These are phyloP conservation scores for Scheffersomyces lignosus DNA, from an alignment of 805 yeast species.

Conservation along the genomic window DNA sequence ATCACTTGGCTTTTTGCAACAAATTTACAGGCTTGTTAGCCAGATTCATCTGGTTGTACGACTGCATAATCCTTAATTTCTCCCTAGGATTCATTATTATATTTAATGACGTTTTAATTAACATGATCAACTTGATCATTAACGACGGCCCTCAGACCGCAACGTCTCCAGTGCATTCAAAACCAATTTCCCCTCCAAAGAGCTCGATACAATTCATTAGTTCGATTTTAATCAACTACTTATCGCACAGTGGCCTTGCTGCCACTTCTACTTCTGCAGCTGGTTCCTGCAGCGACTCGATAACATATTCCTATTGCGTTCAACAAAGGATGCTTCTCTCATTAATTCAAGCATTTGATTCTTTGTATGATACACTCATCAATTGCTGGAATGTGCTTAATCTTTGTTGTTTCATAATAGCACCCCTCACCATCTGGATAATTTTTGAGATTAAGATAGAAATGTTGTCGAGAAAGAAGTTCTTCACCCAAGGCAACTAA, in stretches of 20 bases:
- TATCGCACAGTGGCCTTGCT: slow-evolving; percentile 11
- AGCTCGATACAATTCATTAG: slow-evolving; percentile 15
- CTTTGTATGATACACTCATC: slow-evolving; percentile 10
- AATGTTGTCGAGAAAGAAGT: not conserved
- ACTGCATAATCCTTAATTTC: slow-evolving; percentile 14
- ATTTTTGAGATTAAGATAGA: slow-evolving; percentile 14
- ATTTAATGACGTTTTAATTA: slow-evolving; percentile 21
- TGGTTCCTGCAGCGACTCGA: slow-evolving; percentile 5
- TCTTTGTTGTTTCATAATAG: slow-evolving; percentile 16
- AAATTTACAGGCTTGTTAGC: slow-evolving; percentile 13
- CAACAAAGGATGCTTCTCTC: slow-evolving; percentile 2
- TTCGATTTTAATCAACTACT: slow-evolving; percentile 15
- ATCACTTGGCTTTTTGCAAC: slow-evolving; percentile 13
- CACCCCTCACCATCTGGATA: slow-evolving; percentile 24
- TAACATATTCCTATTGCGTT: slow-evolving; percentile 3
- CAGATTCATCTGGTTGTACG: slow-evolving; percentile 24
- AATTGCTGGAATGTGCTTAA: slow-evolving; percentile 19
- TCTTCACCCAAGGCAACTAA: not conserved
- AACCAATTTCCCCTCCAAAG: slow-evolving; percentile 1
- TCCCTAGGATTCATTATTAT: slow-evolving; percentile 12
- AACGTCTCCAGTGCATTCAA: not conserved
- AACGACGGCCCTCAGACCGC: slow-evolving; percentile 1
- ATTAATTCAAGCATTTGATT: slow-evolving; percentile 4
- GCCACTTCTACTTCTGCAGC: slow-evolving; percentile 4
- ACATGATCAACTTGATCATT: slow-evolving; percentile 10